Evolutionary conservation across 2,329 filamentous ascomycete genomes (phyloP), one percentile per base, ranked within the genome.

Genomic region (Colletotrichum tropicicola): DNA sequence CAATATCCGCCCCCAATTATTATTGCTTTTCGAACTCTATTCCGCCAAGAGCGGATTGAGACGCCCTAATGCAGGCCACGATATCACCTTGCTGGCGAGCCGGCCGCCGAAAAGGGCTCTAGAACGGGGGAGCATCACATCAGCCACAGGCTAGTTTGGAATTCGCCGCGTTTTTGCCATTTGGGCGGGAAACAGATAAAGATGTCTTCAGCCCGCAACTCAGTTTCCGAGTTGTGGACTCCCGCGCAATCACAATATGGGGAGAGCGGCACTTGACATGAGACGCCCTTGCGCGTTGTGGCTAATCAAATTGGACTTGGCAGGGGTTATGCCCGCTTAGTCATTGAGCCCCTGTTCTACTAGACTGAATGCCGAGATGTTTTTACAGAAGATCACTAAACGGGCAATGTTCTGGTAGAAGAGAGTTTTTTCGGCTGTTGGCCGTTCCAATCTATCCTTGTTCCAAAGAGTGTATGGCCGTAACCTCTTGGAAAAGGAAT

Each of bases 71-170:
- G 43, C 44, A 65, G 39, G 43, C 23, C n/a, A 12, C 49, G 35
- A 65, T 55, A 61, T 61, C 47, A 61, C 49, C 49, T 35, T 37
- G 54, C 47, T 64, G 55, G 61, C 48, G 48, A 48, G 8, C 25
- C 56, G 30, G 27, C 32, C 15, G 32, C 43, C 61, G 13, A 35
- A 55, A 60, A 30, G 21, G 32, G 35, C 30, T 54, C 49, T 37
- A 32, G 49, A 65, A 35, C 41, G 56, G 57, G 37, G 39, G 44
- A 27, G 21, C 23, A 15, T 17, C 6, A 15, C 4, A 10, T 9
- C 17, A 15, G 12, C 39, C 10, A 9, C 19, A 43, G 39, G 17
- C 6, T 39, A 37, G 8, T 45, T 28, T 12, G 43, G 43, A n/a
- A 54, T 54, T 43, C 56, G 17, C 45, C 13, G 17, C 28, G 30